Conservation (phyloP, 179 eudicot genomes). For the Kewa caespitosa region DNA sequence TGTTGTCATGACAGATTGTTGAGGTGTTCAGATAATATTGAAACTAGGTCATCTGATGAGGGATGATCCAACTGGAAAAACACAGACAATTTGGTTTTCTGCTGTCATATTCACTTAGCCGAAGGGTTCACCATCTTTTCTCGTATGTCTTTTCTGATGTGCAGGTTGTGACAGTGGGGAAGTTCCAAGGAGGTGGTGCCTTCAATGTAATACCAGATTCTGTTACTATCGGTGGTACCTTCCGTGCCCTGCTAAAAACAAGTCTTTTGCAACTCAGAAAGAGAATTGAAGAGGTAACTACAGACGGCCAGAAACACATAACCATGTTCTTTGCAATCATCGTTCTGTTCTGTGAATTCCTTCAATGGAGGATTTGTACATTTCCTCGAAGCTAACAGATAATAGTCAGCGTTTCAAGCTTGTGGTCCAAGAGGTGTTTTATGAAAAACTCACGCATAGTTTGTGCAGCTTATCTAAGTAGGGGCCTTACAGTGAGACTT, state of each 20-base stretch:
- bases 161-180: slow-evolving; percentile 91
- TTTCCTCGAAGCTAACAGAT: neutral
- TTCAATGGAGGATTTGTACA: neutral
- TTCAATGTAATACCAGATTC: slow-evolving; percentile 98
- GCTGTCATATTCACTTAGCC: slow-evolving; percentile 3
- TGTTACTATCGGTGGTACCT: slow-evolving; percentile 94
- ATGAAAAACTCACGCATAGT: neutral
- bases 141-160: slow-evolving; percentile 2
- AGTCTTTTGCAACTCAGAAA: slow-evolving; percentile 62
- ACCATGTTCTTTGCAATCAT: no score
- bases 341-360: neutral
- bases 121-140: slow-evolving; percentile 6
- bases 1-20: no score
- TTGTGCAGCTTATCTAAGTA: no score
- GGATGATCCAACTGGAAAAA: neutral
- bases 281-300: slow-evolving; percentile 81
- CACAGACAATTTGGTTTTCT: neutral
- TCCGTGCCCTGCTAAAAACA: slow-evolving; percentile 63
- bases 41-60: neutral
- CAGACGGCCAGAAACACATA: no score
- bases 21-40: neutral
- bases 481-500: neutral
- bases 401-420: neutral
- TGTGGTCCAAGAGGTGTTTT: neutral
- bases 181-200: slow-evolving; percentile 92